phyloP scores from a whole-genome alignment of 2,329 filamentous ascomycete species.

The Thermoascus crustaceus region DNA sequence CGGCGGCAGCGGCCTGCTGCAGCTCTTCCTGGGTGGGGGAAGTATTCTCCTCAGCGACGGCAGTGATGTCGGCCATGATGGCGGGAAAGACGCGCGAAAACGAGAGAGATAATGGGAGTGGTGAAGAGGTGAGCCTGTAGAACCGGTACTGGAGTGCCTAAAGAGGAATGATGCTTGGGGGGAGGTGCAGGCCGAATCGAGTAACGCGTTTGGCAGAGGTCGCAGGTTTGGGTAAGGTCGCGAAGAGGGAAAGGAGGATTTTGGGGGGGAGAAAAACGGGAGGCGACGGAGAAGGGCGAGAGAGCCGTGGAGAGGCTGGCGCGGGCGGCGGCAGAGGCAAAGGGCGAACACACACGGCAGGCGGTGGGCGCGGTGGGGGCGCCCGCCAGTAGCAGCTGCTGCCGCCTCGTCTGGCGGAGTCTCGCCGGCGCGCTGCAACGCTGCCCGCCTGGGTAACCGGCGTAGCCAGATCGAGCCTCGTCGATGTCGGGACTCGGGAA shows the following conservation, averaged over 20 bases:
- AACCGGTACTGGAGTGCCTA: constrained; percentile 29
- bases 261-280: constrained; percentile 18
- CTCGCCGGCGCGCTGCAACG: too few species aligned
- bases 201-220: constrained; percentile 37
- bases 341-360: constrained; percentile 6
- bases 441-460: too few species aligned
- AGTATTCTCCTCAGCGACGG: constrained; percentile 67
- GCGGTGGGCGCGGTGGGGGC: constrained; percentile 4
- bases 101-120: constrained; percentile 6
- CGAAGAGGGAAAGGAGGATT: constrained; percentile 12
- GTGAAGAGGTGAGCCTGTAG: constrained; percentile 6
- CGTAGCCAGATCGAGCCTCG: too few species aligned
- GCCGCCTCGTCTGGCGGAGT: too few species aligned
- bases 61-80: constrained; percentile 69
- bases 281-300: constrained; percentile 13
- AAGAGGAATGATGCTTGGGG: constrained; percentile 39
- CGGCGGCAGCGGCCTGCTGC: constrained; percentile 42
- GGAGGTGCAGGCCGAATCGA: constrained; percentile 38
- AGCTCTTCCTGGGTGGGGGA: constrained; percentile 66
- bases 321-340: not conserved
- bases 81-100: constrained; percentile 8
- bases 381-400: too few species aligned
- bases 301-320: not conserved
- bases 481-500: constrained; percentile 1
- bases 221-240: constrained; percentile 34